Evolutionary conservation across 805 yeast genomes (phyloP), one percentile per base, ranked within the genome.

Genomic region (Candida adriatica): DNA sequence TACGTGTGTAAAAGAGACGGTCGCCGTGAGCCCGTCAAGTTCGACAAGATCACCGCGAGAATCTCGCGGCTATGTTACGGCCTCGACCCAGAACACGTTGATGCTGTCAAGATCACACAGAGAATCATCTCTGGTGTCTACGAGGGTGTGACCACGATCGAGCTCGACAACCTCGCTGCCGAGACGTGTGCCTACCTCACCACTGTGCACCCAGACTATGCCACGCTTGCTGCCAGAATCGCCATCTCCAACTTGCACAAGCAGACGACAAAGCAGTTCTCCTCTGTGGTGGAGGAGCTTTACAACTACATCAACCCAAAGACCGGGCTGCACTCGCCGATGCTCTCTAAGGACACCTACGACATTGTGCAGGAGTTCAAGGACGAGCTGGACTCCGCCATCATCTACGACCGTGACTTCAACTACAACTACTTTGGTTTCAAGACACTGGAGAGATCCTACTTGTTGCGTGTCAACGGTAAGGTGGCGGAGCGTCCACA

Each of bases 181-280:
- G 98, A 92, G 64, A 90, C 96, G 19, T 92, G 95, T 35, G 97
- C 97, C 23, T 82, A 81, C 55, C 84, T 92, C 96, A 86, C 97
- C 39, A 90, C 97, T 8, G 74, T 84, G 41, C 98, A 92, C 60
- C 97, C 97, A 8, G 97, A 92, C 62, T 87, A 92, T 51, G 95
- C 96, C 16, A 75, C 77, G 19, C 68, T 88, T 48, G 97, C 96
- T 30, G 96, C 97, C 18, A 79, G 98, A 63, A 78, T 92, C 33
- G 95, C 96, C n/a, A 81, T 88, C 34, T 81, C 95, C 23, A 85
- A 85, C 58, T 70, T 92, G 54, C 96, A 88, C 67, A 90, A 88
- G 63, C 94, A 85, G 62, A 86, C 96, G 28, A 82, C 86, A 37
- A 79, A 79, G 60, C 81, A 70, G 52, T 92, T 83, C 49, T 79